Conservation (phyloP, 805 yeast species). For the Millerozyma acaciae region DNA sequence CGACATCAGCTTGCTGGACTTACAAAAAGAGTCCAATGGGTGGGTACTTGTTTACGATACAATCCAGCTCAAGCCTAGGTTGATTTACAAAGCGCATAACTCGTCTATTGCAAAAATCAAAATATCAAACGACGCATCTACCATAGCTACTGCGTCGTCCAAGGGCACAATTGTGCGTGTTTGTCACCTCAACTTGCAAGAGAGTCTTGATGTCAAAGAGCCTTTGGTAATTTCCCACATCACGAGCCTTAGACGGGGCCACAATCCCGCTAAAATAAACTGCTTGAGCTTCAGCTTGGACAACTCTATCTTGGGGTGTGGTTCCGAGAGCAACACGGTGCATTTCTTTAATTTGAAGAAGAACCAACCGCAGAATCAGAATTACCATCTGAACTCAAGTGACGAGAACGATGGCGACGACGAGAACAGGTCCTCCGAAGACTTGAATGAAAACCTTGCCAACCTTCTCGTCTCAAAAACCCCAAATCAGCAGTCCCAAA, state of each 20-base stretch:
- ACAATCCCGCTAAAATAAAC: slow-evolving; percentile 31
- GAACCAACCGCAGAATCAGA: slow-evolving; percentile 4
- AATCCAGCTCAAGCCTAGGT: slow-evolving; percentile 24
- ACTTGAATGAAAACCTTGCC: slow-evolving; percentile 40
- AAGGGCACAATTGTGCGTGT: slow-evolving; percentile 43
- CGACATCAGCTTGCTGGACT: slow-evolving; percentile 22
- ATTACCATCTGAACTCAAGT: slow-evolving; percentile 10
- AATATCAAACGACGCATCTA: slow-evolving; percentile 21
- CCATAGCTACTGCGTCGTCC: slow-evolving; percentile 39
- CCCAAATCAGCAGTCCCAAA: slow-evolving; percentile 4
- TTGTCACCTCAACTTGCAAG: slow-evolving; percentile 16
- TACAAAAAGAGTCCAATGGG: slow-evolving; percentile 25
- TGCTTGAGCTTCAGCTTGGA: slow-evolving; percentile 33
- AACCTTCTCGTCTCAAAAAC: slow-evolving; percentile 30
- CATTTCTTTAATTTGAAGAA: slow-evolving; percentile 31
- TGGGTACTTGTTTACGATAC: slow-evolving; percentile 42
- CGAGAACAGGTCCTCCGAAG: slow-evolving; percentile 30
- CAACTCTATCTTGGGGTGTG: slow-evolving; percentile 34
- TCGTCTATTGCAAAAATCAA: slow-evolving; percentile 30
- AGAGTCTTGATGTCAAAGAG: slow-evolving; percentile 7
- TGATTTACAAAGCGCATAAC: slow-evolving; percentile 39
- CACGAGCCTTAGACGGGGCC: slow-evolving; percentile 38
- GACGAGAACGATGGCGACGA: slow-evolving; percentile 18
- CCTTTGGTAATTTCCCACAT: slow-evolving; percentile 21
- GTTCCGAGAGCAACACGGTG: slow-evolving; percentile 38